Evolutionary conservation across 768 basidiomycete genomes (phyloP).

Genomic region (Tephrocybe rancida): DNA sequence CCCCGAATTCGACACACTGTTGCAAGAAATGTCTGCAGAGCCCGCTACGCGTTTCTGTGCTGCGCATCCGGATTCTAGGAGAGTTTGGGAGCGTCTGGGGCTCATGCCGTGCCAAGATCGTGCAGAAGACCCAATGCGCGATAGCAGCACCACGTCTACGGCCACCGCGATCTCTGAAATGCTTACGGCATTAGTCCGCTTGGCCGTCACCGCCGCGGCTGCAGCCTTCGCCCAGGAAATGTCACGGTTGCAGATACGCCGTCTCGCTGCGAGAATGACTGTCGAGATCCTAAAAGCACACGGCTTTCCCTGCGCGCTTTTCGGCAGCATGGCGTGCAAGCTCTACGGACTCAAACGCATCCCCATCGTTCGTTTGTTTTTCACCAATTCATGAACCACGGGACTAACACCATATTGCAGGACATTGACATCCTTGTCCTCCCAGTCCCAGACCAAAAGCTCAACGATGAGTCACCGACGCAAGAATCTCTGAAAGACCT

Average conservation of each 20-base stretch:
- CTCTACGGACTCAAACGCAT: constrained; percentile 16
- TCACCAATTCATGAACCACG: too few relatives aligned
- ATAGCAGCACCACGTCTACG: too few relatives aligned
- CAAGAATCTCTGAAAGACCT: constrained; percentile 18
- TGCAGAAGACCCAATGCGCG: neutral
- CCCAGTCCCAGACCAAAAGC: constrained; percentile 3
- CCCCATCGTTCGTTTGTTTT: constrained; percentile 13
- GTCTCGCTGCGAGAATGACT: constrained; percentile 12
- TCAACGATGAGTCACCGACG: constrained; percentile 2
- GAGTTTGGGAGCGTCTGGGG: constrained; percentile 16
- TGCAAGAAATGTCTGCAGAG: constrained; percentile 7
- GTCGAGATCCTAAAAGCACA: constrained; percentile 9
- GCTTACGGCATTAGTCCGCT: too few relatives aligned
- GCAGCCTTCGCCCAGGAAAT: neutral
- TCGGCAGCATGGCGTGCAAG: constrained; percentile 21
- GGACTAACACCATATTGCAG: neutral
- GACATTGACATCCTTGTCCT: constrained; percentile 19
- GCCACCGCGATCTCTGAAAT: too few relatives aligned
- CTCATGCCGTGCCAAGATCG: constrained; percentile 3
- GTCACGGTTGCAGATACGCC: constrained; percentile 16
- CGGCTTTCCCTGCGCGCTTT: constrained; percentile 14
- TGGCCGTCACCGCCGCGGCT: too few relatives aligned
- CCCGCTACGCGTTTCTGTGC: constrained; percentile 8
- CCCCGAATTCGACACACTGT: constrained; percentile 6
- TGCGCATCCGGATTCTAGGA: constrained; percentile 3